Percentiles rank a stretch among this genome's conserved stretches.
phyloP scores from a whole-genome alignment of 441 rosid genomes.

The Adansonia rubrostipa region DNA sequence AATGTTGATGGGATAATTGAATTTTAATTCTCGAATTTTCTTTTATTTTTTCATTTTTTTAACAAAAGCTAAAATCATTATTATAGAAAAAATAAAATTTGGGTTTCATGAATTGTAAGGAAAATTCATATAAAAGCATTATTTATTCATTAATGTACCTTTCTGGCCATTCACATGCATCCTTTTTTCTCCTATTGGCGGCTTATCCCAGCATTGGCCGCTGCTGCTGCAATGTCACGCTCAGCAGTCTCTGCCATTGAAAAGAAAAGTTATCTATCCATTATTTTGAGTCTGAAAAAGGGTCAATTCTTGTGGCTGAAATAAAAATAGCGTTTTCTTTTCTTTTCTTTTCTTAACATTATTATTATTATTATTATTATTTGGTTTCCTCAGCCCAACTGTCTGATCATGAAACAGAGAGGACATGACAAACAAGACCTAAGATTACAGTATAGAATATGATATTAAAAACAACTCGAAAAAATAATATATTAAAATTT shows the following conservation, averaged over 20 bases:
- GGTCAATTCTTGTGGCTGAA: too few relatives aligned
- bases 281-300: background rate
- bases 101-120: too few relatives aligned
- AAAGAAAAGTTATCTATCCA: conserved; percentile 12
- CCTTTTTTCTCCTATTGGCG: background rate
- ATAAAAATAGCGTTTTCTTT: too few relatives aligned
- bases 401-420: background rate
- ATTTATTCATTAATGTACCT: background rate
- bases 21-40: background rate
- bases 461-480: too few relatives aligned
- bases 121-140: too few relatives aligned
- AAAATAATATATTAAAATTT: too few relatives aligned
- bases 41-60: background rate
- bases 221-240: background rate
- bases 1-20: conserved; percentile 41
- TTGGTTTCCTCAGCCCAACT: background rate
- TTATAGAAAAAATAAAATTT: too few relatives aligned
- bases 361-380: too few relatives aligned
- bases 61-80: too few relatives aligned
- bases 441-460: too few relatives aligned
- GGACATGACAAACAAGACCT: too few relatives aligned
- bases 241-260: conserved; percentile 12
- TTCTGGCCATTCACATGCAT: background rate
- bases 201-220: background rate
- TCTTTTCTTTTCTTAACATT: background rate